Conservation (phyloP, 208 protist species). For the Leishmania guyanensis region DNA sequence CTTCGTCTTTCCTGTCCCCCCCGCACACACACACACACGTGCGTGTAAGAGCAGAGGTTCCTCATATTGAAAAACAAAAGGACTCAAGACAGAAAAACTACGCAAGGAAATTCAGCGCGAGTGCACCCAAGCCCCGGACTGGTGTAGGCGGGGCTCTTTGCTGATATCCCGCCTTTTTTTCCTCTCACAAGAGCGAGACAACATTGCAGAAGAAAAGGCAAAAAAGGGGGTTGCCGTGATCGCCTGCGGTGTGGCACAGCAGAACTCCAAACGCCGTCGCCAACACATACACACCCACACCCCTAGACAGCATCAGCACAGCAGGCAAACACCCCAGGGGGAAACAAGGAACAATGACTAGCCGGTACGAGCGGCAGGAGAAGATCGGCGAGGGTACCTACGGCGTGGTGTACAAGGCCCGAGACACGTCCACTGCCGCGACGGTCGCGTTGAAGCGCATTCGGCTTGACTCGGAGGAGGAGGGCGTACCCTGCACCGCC, state of each 20-base stretch:
- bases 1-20: not conserved
- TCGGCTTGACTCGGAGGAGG: slow-evolving; percentile 82
- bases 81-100: too few species aligned
- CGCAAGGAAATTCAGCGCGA: too few species aligned
- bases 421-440: slow-evolving; percentile 56
- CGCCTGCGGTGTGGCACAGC: not conserved
- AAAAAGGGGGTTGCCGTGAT: not conserved
- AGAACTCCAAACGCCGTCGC: not conserved
- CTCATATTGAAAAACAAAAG: not conserved
- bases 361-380: slow-evolving; percentile 90
- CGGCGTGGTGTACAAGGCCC: slow-evolving; percentile 97
- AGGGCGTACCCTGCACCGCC: slow-evolving; percentile 92
- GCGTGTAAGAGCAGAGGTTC: not conserved
- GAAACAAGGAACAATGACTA: slow-evolving; percentile 33
- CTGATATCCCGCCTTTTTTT: not conserved
- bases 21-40: not conserved
- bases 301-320: not conserved
- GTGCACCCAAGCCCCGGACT: too few species aligned
- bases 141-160: not conserved
- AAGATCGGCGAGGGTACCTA: slow-evolving; percentile 97
- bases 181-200: not conserved
- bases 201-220: not conserved
- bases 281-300: not conserved
- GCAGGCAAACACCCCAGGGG: not conserved
- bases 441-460: slow-evolving; percentile 91